Conservation (phyloP, 345 rosid genomes). For the Orychophragmus violaceus region DNA sequence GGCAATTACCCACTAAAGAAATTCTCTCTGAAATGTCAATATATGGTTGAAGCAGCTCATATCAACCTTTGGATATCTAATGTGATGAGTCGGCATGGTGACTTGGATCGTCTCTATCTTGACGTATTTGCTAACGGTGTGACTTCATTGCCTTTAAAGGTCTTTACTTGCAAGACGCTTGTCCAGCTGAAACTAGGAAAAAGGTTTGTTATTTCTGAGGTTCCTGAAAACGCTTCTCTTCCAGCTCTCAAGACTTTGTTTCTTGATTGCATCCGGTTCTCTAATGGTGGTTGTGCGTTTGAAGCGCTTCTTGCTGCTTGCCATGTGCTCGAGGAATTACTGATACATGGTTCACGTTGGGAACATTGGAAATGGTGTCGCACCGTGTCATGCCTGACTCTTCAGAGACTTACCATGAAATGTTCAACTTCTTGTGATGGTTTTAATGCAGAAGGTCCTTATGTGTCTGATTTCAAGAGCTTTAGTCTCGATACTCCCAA, state of each 20-base stretch:
- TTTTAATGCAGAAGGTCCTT: too few relatives aligned
- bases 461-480: not conserved
- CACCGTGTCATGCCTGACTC: not conserved
- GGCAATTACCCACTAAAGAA: not conserved
- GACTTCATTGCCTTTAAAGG: not conserved
- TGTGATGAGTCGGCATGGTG: not conserved
- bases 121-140: not conserved
- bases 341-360: not conserved
- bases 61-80: not conserved
- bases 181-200: not conserved
- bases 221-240: not conserved
- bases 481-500: too few relatives aligned
- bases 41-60: too few relatives aligned
- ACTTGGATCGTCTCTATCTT: not conserved
- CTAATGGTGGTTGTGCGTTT: not conserved
- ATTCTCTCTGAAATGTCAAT: not conserved
- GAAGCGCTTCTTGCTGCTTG: not conserved
- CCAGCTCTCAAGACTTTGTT: not conserved
- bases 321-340: not conserved
- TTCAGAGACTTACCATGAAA: not conserved
- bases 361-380: not conserved
- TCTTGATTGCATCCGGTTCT: not conserved
- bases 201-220: not conserved
- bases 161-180: not conserved
- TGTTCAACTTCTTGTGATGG: too few relatives aligned